Percentiles rank a stretch among this genome's conserved stretches.
phyloP scores from a whole-genome alignment of 345 rosid genomes.

The Cardamine resedifolia region DNA sequence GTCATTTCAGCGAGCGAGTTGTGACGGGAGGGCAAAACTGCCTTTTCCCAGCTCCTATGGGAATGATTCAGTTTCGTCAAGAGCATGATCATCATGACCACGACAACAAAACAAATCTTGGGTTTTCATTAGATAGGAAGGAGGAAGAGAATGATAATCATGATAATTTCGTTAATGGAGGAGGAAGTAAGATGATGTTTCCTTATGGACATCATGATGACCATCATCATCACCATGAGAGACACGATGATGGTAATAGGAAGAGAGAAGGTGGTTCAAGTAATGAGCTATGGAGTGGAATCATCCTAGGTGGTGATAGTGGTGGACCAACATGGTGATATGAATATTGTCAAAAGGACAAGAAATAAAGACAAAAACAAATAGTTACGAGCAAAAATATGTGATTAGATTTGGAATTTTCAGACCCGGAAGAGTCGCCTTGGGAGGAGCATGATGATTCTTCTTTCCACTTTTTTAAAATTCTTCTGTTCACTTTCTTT shows the following conservation, averaged over 20 bases:
- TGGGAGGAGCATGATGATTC: slow-evolving; percentile 37
- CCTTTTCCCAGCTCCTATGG: slow-evolving; percentile 30
- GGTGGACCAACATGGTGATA: slow-evolving; percentile 44
- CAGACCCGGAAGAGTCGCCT: slow-evolving; percentile 46
- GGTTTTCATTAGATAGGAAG: slow-evolving; percentile 30
- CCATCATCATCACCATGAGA: slow-evolving; percentile 12
- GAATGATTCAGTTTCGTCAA: slow-evolving; percentile 40
- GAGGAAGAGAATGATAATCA: slow-evolving; percentile 13
- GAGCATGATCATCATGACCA: slow-evolving; percentile 31
- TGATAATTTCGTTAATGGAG: slow-evolving; percentile 22
- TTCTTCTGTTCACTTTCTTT: slow-evolving; percentile 27
- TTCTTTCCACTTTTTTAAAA: slow-evolving; percentile 28
- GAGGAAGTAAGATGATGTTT: slow-evolving; percentile 28
- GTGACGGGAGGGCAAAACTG: slow-evolving; percentile 25
- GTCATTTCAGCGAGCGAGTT: slow-evolving; percentile 9
- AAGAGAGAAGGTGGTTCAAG: slow-evolving; percentile 42
- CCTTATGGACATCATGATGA: slow-evolving; percentile 30
- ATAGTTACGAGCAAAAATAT: slow-evolving; percentile 20
- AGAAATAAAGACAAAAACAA: slow-evolving; percentile 31
- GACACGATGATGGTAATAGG: slow-evolving; percentile 37
- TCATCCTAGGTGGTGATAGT: slow-evolving; percentile 41
- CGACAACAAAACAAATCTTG: slow-evolving; percentile 1
- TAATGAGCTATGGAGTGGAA: slow-evolving; percentile 42
- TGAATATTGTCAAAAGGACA: slow-evolving; percentile 21
- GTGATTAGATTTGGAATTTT: slow-evolving; percentile 33